Percentiles rank a stretch among this genome's conserved stretches.
Conservation (phyloP, 2,329 filamentous ascomycete species). For the Fusarium foetens region DNA sequence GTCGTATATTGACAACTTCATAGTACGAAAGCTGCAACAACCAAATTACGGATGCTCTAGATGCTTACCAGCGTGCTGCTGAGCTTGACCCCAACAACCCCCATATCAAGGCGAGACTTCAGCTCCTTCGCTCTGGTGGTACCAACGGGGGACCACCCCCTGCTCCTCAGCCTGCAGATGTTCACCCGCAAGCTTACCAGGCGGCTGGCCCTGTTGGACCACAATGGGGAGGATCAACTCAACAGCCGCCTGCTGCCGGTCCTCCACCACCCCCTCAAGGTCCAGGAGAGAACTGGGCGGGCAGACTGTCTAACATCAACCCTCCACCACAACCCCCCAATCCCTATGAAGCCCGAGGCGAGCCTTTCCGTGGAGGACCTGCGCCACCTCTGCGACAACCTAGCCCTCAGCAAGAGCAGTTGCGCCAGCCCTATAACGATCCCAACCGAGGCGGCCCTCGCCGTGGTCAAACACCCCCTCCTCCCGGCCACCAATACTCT, state of each 20-base stretch:
- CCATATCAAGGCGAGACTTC: constrained; percentile 94
- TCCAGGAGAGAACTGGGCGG: constrained; percentile 66
- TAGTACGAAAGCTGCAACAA: constrained; percentile 99
- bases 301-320: constrained; percentile 81
- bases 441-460: constrained; percentile 50
- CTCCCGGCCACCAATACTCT: constrained; percentile 59
- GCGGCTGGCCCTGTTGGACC: constrained; percentile 83
- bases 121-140: constrained; percentile 85
- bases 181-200: constrained; percentile 95
- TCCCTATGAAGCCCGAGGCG: constrained; percentile 78
- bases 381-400: constrained; percentile 76
- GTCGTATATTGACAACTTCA: constrained; percentile 45
- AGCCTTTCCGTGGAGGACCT: constrained; percentile 74
- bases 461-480: constrained; percentile 57
- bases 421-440: constrained; percentile 70
- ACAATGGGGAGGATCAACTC: constrained; percentile 86
- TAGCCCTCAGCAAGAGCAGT: constrained; percentile 76
- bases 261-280: constrained; percentile 72
- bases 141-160: constrained; percentile 77
- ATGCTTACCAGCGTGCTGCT: constrained; percentile 93
- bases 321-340: constrained; percentile 79
- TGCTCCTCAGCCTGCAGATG: constrained; percentile 92
- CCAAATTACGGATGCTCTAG: constrained; percentile 94
- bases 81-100: constrained; percentile 93
- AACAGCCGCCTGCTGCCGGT: constrained; percentile 60